phyloP scores from a whole-genome alignment of 2,329 filamentous ascomycete genomes.

The Colletotrichum shisoi region DNA sequence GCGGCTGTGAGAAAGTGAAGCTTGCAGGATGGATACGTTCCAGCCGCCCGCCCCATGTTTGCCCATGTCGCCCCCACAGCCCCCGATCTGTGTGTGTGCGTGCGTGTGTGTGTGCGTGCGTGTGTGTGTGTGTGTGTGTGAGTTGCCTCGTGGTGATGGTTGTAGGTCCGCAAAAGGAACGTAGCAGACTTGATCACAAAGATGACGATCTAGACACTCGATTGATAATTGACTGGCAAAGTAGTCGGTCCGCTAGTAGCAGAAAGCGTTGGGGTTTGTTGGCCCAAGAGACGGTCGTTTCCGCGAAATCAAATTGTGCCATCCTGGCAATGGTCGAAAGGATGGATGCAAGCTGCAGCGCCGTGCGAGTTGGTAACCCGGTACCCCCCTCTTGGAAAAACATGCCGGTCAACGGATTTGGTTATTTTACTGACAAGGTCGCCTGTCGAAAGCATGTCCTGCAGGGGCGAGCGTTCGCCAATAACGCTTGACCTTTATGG shows the following conservation, averaged over 20 bases:
- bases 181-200: neutral
- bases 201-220: constrained; percentile 9
- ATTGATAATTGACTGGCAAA: neutral
- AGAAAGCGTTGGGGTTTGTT: constrained; percentile 1
- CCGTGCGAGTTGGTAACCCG: constrained; percentile 20
- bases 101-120: neutral
- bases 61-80: constrained; percentile 4
- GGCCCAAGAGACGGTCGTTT: constrained; percentile 10
- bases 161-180: constrained; percentile 1
- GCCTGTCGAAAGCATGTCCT: constrained; percentile 27
- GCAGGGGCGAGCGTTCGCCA: constrained; percentile 23
- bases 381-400: constrained; percentile 27
- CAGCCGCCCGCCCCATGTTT: constrained; percentile 28
- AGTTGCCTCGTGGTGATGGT: constrained; percentile 9
- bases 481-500: no score
- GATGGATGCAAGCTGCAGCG: constrained; percentile 19
- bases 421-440: constrained; percentile 28
- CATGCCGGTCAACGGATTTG: constrained; percentile 35
- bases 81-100: neutral
- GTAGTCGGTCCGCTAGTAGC: neutral
- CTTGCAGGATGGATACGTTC: constrained; percentile 21
- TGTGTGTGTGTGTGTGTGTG: neutral
- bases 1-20: constrained; percentile 31
- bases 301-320: constrained; percentile 22
- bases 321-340: constrained; percentile 12